Percentiles rank a stretch among this genome's conserved stretches.
Conservation (phyloP, 192 early-diverging fungal genomes). For the Coemansia umbellata region DNA sequence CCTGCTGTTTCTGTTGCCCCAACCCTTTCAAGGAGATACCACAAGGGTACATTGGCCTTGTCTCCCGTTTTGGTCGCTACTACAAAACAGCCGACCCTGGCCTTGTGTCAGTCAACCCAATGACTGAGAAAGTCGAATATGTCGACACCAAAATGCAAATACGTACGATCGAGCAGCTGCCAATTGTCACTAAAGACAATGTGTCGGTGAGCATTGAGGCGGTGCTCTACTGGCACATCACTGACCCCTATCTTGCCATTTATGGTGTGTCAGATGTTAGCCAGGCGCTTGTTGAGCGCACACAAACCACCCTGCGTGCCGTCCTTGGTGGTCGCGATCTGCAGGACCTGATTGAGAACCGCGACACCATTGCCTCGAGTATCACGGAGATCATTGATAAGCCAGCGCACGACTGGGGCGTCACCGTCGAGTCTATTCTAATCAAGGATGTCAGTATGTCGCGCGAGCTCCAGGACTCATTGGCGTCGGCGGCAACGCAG, state of each 20-base stretch:
- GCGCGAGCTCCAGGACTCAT: constrained; percentile 71
- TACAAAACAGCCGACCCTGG: constrained; percentile 60
- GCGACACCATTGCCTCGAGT: constrained; percentile 79
- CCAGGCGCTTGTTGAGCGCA: constrained; percentile 79
- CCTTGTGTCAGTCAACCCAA: constrained; percentile 50
- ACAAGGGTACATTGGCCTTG: constrained; percentile 46
- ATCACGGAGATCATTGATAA: constrained; percentile 80
- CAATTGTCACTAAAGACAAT: constrained; percentile 90
- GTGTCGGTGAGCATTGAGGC: constrained; percentile 80
- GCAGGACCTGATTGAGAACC: constrained; percentile 88
- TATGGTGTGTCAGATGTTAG: constrained; percentile 81
- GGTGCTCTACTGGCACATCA: constrained; percentile 81
- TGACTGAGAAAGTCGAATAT: constrained; percentile 35
- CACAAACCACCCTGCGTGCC: constrained; percentile 85
- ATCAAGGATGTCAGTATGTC: constrained; percentile 84
- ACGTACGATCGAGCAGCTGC: constrained; percentile 59
- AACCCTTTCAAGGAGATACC: constrained; percentile 48
- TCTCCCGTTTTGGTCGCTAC: constrained; percentile 51
- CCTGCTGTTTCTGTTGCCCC: constrained; percentile 46
- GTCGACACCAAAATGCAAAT: constrained; percentile 67
- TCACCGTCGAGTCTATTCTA: constrained; percentile 73
- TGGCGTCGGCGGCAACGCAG: constrained; percentile 84
- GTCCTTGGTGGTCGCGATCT: constrained; percentile 77
- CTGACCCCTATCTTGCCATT: constrained; percentile 73
- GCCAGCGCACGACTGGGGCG: constrained; percentile 76